A percentile compares a stretch with the other conserved stretches of the same genome.
phyloP scores from a whole-genome alignment of 2,329 filamentous ascomycete genomes.

The Neoascochyta sp. region DNA sequence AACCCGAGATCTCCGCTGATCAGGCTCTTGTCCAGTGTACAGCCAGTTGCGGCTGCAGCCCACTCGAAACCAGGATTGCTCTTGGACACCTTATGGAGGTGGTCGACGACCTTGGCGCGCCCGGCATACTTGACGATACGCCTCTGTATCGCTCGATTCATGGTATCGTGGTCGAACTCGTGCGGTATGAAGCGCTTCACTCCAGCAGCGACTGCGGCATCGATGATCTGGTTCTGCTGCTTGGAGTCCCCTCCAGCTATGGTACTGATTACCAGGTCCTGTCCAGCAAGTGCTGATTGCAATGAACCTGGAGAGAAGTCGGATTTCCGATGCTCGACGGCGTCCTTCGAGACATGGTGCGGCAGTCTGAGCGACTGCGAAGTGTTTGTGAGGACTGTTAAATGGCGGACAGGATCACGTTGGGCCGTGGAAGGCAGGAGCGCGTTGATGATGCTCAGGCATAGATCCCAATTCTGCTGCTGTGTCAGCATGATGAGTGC shows the following conservation, averaged over 20 bases:
- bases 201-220: conserved; percentile 40
- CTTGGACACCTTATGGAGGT: conserved; percentile 20
- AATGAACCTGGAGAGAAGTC: conserved; percentile 35
- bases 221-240: conserved; percentile 33
- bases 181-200: conserved; percentile 43
- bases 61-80: conserved; percentile 25
- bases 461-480: conserved; percentile 23
- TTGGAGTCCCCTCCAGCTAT: conserved; percentile 24
- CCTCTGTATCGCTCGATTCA: conserved; percentile 28
- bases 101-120: conserved; percentile 27
- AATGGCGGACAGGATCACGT: conserved; percentile 4
- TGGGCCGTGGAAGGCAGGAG: conserved; percentile 8
- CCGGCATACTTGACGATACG: conserved; percentile 29
- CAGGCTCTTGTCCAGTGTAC: conserved; percentile 30
- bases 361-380: conserved; percentile 20
- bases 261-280: conserved; percentile 39
- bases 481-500: conserved; percentile 5
- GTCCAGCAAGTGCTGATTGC: conserved; percentile 29
- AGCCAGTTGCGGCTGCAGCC: conserved; percentile 35
- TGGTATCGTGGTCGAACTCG: conserved; percentile 40
- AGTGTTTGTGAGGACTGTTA: conserved; percentile 26
- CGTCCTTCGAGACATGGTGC: conserved; percentile 6
- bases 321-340: conserved; percentile 18
- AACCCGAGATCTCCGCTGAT: conserved; percentile 36
- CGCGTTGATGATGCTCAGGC: conserved; percentile 22